Base-by-base conservation (phyloP, 2,329 filamentous ascomycete genomes). In the Xylaria sp. region DNA sequence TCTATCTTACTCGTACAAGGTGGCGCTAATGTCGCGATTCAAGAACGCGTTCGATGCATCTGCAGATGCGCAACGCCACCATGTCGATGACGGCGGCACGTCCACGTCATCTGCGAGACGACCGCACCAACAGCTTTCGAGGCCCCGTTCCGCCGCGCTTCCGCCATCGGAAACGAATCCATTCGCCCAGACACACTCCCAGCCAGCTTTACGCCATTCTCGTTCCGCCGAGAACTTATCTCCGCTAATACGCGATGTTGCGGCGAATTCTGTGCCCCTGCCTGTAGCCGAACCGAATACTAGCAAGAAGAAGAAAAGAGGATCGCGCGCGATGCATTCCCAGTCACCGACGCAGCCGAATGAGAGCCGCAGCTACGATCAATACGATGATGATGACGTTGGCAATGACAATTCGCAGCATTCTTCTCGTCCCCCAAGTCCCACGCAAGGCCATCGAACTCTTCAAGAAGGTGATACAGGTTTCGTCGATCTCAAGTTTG, bases 311-410 rank as follows among this genome's bases (percentile, higher is more conserved):
- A 61, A 64, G 59, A 78, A 77, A 73, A 39, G n/a, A 30, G 4
- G 23, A 30, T 30, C 23, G 23, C 23, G 23, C 47, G 75, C 79
- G 37, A 71, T 70, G 69, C 72, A 70, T n/a, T 81, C 80, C 9
- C 78, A 79, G 57, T 82, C 81, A 8, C 79, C 79, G 1, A 85
- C 83, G 1, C 83, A 85, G 69, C 74, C 77, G 59, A 85, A 85
- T 64, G 77, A 79, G 50, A 81, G 76, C 52, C 79, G 82, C 44
- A 83, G 83, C 70, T 85, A 85, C 65, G 78, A 79, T 6, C 72
- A 76, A 64, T 75, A 79, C 71, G 61, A 64, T 60, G 63, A 69
- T 9, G 61, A 67, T 46, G 66, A 60, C 71, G 61, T 64, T 60
- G 63, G 69, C 23, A 5, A 30, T 9, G 61, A 67, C 42, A 65